Conservation (phyloP, 1,139 yeast species). For the Suzukiozyma palmioleophila region DNA sequence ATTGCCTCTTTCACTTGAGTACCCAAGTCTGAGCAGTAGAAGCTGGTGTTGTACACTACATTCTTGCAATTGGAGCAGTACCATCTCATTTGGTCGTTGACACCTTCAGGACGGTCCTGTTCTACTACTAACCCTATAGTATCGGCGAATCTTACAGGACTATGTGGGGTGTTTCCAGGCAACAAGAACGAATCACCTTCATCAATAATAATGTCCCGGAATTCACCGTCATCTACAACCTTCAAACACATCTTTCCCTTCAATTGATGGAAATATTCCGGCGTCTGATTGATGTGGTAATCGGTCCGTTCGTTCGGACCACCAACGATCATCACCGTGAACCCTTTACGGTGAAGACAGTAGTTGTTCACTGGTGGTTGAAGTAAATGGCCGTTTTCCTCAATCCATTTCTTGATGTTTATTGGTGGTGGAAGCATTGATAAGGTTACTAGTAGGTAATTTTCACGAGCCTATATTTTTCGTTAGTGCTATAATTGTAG, state of each 20-base stretch:
- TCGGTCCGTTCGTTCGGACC: constrained; percentile 95
- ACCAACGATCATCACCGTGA: constrained; percentile 91
- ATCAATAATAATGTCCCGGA: constrained; percentile 66
- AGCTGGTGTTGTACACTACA: constrained; percentile 63
- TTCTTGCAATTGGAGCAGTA: constrained; percentile 69
- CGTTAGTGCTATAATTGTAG: no score
- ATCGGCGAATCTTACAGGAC: constrained; percentile 80
- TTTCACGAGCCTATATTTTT: no score
- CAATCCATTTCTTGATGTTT: constrained; percentile 75
- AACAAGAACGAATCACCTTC: constrained; percentile 88
- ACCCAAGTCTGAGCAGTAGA: constrained; percentile 79
- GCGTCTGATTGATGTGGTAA: constrained; percentile 90
- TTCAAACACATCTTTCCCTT: constrained; percentile 82
- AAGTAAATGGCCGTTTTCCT: constrained; percentile 66
- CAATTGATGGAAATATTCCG: constrained; percentile 87
- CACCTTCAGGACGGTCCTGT: constrained; percentile 77
- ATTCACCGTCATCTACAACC: constrained; percentile 76
- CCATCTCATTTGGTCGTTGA: constrained; percentile 76
- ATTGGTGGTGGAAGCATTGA: constrained; percentile 67
- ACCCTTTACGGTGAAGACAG: constrained; percentile 88
- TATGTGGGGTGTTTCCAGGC: constrained; percentile 84
- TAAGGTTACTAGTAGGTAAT: no score
- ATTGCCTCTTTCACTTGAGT: constrained; percentile 88
- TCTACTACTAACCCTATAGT: constrained; percentile 94
- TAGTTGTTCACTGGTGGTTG: constrained; percentile 92